phyloP scores from a whole-genome alignment of 192 early-diverging fungal genomes.

The Coemansia sp. region DNA sequence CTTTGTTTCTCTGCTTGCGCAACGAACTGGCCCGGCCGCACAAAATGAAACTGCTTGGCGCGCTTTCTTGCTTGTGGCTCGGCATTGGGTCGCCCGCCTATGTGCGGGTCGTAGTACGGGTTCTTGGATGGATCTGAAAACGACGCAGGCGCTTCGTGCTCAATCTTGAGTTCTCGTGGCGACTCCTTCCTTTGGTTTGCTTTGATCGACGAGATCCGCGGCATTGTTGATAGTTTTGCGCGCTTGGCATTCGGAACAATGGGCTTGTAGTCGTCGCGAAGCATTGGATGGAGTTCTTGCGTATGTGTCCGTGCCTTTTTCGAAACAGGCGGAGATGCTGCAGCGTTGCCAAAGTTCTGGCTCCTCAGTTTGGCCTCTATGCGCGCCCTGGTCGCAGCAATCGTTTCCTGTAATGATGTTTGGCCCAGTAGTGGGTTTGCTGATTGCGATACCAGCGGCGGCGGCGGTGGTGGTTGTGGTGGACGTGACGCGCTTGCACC shows the following conservation, averaged over 20 bases:
- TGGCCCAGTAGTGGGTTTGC: conserved; percentile 10
- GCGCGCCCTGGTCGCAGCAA: conserved; percentile 41
- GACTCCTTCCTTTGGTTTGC: conserved; percentile 69
- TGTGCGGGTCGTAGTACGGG: conserved; percentile 82
- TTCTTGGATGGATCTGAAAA: conserved; percentile 76
- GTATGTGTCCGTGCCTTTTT: conserved; percentile 14
- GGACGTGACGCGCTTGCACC: background rate
- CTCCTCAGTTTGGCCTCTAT: conserved; percentile 31
- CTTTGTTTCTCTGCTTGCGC: conserved; percentile 82
- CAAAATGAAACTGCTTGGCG: conserved; percentile 71
- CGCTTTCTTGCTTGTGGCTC: conserved; percentile 52
- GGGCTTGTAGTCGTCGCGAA: conserved; percentile 49
- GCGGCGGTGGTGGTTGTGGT: background rate
- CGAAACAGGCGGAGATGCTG: conserved; percentile 7
- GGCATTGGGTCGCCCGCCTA: conserved; percentile 38
- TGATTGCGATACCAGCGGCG: background rate
- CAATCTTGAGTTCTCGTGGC: conserved; percentile 58
- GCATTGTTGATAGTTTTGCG: conserved; percentile 35
- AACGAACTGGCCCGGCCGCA: conserved; percentile 79
- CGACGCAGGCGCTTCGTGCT: conserved; percentile 54
- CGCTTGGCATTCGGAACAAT: conserved; percentile 34
- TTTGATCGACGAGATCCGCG: conserved; percentile 60
- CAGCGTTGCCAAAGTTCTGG: conserved; percentile 10
- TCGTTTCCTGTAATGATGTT: conserved; percentile 26
- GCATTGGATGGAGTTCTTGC: conserved; percentile 38